Conservation (phyloP, 805 yeast genomes). For the Ogataea ganodermae region DNA sequence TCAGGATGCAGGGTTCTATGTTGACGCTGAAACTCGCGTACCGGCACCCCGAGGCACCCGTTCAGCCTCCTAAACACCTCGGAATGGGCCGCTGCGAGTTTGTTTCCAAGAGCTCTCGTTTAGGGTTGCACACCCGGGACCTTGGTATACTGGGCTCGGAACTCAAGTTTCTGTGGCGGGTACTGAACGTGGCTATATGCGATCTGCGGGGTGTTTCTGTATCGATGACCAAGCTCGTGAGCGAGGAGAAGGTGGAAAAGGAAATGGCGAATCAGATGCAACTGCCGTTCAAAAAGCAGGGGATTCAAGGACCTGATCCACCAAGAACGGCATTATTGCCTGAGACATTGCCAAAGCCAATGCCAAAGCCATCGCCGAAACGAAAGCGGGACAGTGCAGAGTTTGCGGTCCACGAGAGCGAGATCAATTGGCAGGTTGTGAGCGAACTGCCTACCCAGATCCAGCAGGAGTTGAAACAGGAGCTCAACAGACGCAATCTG, state of each 20-base stretch:
- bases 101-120: conserved; percentile 53
- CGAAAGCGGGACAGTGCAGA: not conserved
- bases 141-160: conserved; percentile 63
- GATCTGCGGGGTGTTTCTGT: conserved; percentile 83
- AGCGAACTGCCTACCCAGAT: conserved; percentile 66
- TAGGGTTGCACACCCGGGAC: conserved; percentile 65
- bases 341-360: too few relatives aligned
- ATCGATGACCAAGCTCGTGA: conserved; percentile 60
- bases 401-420: conserved; percentile 13
- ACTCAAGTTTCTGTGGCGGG: conserved; percentile 54
- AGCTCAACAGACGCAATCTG: conserved; percentile 45
- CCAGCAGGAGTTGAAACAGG: conserved; percentile 58
- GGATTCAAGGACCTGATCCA: not conserved
- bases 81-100: conserved; percentile 85
- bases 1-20: conserved; percentile 53
- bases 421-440: conserved; percentile 68
- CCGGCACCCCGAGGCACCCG: conserved; percentile 66
- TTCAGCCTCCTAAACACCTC: conserved; percentile 72
- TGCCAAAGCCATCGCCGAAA: too few relatives aligned
- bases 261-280: conserved; percentile 34
- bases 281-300: conserved; percentile 36
- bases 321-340: not conserved
- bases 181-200: conserved; percentile 51
- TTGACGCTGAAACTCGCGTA: conserved; percentile 66
- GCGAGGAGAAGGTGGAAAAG: conserved; percentile 29